Evolutionary conservation across 129 eudicot species (phyloP), one percentile per base, ranked within the genome.

Genomic region (Rutidosis leptorrhynchoides): DNA sequence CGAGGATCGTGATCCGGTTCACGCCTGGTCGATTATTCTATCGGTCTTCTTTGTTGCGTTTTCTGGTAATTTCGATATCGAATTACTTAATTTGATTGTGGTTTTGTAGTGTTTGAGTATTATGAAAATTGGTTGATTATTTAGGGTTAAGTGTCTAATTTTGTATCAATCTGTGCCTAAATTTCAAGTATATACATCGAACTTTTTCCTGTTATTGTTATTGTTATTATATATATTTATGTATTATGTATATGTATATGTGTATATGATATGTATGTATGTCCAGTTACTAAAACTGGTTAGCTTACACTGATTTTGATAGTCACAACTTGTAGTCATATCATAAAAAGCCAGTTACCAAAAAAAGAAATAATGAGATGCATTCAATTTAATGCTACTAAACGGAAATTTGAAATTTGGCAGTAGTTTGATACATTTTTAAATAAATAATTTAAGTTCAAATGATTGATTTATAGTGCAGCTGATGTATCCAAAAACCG

Each of bases 1-100:
- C 23, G 98, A 93, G 79, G 98, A 88, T 84, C 86, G 95, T n/a
- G 82, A 93, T 77, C 98, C 98, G 0, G 48, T 76, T 29, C 80
- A 75, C 65, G 98, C 84, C 26, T 93, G 98, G 96, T 82, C 87
- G 56, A 85, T 93, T 40, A 70, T 93, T 11, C 67, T 88, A 58
- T 82, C 83, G 19, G 98, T 88, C 33, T 68, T 79, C 55, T 4
- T 93, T 29, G 46, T 93, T 9, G 79, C 96, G 10, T 55, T 93
- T 7, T 45, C 89, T 33, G 96, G 98, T 92, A 74, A 68, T 35
- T 33, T 32, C 33, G 42, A 25, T 28, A 35, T 55, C 43, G 25
- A 62, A 1, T 1, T 14, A 16, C 12, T 24, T 64, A 16, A 17
- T 55, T 55, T 55, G 30, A 11, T 8, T 3, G 61, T 56, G 61